Evolutionary conservation across 2,329 filamentous ascomycete species (phyloP).

Genomic region (Colletotrichum horii): DNA sequence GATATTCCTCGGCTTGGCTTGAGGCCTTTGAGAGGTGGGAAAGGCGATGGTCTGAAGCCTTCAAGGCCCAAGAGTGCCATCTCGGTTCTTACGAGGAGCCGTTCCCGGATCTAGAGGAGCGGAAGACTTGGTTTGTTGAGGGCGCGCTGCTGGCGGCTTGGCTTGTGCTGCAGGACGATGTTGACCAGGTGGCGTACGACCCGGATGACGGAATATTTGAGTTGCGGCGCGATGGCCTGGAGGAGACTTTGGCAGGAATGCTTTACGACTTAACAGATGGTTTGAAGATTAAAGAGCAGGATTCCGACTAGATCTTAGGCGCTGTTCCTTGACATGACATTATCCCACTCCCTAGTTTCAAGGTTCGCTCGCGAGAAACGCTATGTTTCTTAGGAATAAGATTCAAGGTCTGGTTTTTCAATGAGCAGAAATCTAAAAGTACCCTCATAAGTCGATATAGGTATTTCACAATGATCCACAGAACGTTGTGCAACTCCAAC

Average conservation of each 20-base stretch:
- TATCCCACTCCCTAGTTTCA: background rate
- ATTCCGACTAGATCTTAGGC: background rate
- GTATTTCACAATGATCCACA: background rate
- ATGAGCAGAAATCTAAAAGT: background rate
- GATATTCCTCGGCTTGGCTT: background rate
- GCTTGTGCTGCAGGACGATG: background rate
- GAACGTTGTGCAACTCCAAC: background rate
- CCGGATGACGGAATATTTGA: background rate
- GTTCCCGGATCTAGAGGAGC: background rate
- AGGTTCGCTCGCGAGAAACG: background rate
- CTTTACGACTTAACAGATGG: background rate
- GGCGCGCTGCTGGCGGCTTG: background rate
- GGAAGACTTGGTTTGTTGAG: background rate
- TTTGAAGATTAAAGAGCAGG: background rate
- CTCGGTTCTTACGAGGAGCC: background rate
- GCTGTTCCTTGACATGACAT: background rate
- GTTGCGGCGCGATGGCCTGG: background rate
- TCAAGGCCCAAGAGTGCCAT: background rate
- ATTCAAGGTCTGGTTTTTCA: fast-evolving
- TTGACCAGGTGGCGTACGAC: background rate
- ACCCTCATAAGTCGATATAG: background rate
- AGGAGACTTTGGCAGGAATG: background rate
- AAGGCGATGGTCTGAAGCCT: background rate
- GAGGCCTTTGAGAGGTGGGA: background rate
- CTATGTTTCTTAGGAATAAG: background rate